These are phyloP conservation scores for Suillus spraguei DNA, from an alignment of 768 basidiomycete species.

Conservation along the genomic window DNA sequence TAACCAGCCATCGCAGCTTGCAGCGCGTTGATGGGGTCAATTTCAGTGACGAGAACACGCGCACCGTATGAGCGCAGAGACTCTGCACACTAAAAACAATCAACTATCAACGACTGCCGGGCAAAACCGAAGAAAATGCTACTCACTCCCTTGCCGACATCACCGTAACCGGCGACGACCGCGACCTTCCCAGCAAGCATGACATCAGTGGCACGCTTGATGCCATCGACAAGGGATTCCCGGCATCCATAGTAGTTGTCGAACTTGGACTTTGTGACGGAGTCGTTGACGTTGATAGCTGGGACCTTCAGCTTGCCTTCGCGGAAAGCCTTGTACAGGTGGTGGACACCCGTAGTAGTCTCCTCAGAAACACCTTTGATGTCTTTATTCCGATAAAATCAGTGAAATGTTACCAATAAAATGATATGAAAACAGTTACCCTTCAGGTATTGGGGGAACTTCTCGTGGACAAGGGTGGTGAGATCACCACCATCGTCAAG, in stretches of 20 bases:
- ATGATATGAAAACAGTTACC: conserved; percentile 42
- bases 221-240: conserved; percentile 99
- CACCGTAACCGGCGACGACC: conserved; percentile 98
- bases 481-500: conserved; percentile 99
- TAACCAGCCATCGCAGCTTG: conserved; percentile 99
- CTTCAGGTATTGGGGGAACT: conserved; percentile 86
- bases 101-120: conserved; percentile 9
- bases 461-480: conserved; percentile 93
- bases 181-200: conserved; percentile 99
- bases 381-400: conserved; percentile 42
- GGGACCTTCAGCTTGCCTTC: conserved; percentile 96
- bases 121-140: background rate
- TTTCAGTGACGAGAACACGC: conserved; percentile 95
- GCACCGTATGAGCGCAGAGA: conserved; percentile 97
- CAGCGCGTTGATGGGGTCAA: conserved; percentile 99
- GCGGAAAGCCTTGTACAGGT: conserved; percentile 97
- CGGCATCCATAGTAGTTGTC: conserved; percentile 99
- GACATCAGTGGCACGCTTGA: conserved; percentile 99
- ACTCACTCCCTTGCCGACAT: conserved; percentile 98
- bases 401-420: conserved; percentile 15
- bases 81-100: conserved; percentile 83
- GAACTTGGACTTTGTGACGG: conserved; percentile 99
- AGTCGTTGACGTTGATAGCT: conserved; percentile 99
- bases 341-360: conserved; percentile 99
- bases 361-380: conserved; percentile 97